Conservation (phyloP, 2,329 filamentous ascomycete species). For the Paecilomyces formosus region DNA sequence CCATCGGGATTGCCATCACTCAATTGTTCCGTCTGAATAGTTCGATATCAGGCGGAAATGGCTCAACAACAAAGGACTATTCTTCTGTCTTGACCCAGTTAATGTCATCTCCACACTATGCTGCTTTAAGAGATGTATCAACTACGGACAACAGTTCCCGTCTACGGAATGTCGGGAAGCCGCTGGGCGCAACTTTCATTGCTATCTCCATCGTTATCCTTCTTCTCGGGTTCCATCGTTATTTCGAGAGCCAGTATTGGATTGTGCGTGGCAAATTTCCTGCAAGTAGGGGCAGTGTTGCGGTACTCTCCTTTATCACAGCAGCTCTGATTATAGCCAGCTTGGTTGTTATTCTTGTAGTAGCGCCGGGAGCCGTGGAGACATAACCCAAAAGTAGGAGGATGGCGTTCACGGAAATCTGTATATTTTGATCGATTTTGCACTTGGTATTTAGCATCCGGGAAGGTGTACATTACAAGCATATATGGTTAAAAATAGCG, state of each 20-base stretch:
- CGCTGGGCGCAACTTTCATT: slow-evolving; percentile 58
- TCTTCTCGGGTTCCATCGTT: slow-evolving; percentile 56
- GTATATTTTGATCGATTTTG: neutral
- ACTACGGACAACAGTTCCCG: slow-evolving; percentile 10
- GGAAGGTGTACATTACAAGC: neutral
- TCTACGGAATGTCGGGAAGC: slow-evolving; percentile 50
- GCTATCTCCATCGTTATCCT: slow-evolving; percentile 55
- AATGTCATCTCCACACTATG: slow-evolving; percentile 13
- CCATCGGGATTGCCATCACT: slow-evolving; percentile 59
- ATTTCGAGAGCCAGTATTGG: slow-evolving; percentile 61
- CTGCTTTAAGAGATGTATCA: slow-evolving; percentile 9
- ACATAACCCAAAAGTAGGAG: slow-evolving; percentile 6
- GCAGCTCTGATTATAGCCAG: slow-evolving; percentile 51
- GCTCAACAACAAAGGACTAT: slow-evolving; percentile 11
- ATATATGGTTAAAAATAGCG: neutral
- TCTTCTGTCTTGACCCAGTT: slow-evolving; percentile 12
- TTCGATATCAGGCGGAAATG: slow-evolving; percentile 15
- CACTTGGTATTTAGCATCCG: neutral
- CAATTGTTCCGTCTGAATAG: slow-evolving; percentile 60
- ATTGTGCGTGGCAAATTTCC: slow-evolving; percentile 61
- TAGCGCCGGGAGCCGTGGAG: slow-evolving; percentile 39
- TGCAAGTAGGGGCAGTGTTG: slow-evolving; percentile 54
- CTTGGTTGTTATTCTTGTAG: slow-evolving; percentile 52
- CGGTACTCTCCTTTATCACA: slow-evolving; percentile 50
- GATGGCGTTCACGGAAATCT: neutral